Conservation (phyloP, 306 rosid species). For the Senna tora region DNA sequence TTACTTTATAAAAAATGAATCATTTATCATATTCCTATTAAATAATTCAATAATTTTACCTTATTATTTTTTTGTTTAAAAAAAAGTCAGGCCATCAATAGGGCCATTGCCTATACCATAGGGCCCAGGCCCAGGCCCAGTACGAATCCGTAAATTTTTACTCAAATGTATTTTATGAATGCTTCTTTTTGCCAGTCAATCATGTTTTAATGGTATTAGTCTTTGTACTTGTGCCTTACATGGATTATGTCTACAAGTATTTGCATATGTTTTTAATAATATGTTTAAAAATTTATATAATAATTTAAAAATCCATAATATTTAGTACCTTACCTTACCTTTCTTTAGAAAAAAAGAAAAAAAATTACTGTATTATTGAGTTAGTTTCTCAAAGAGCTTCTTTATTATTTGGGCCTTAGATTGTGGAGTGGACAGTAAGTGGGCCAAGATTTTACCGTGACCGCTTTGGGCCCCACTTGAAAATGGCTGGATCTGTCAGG, state of each 20-base stretch:
- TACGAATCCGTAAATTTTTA: neutral
- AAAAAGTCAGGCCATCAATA: no score
- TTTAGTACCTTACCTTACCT: conserved; percentile 1
- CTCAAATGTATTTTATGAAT: neutral
- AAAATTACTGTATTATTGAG: conserved; percentile 2
- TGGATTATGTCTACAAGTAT: no score
- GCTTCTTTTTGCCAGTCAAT: neutral
- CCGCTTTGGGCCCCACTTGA: conserved; percentile 41
- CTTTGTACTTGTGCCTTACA: no score
- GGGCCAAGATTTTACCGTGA: conserved; percentile 41
- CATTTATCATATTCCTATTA: no score
- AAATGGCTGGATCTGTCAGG: conserved; percentile 41
- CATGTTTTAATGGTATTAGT: neutral
- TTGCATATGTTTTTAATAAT: no score
- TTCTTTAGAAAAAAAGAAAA: neutral
- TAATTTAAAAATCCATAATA: no score
- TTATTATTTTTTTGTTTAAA: no score
- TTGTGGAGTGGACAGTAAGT: conserved; percentile 44
- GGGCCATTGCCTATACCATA: neutral
- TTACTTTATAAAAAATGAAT: no score
- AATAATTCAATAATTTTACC: no score
- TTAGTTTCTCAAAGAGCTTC: neutral
- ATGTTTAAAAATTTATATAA: no score
- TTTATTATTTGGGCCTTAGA: conserved; percentile 37
- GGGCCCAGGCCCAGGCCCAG: neutral